Conservation (phyloP, 2,329 filamentous ascomycete genomes). For the Sporothrix pallida region DNA sequence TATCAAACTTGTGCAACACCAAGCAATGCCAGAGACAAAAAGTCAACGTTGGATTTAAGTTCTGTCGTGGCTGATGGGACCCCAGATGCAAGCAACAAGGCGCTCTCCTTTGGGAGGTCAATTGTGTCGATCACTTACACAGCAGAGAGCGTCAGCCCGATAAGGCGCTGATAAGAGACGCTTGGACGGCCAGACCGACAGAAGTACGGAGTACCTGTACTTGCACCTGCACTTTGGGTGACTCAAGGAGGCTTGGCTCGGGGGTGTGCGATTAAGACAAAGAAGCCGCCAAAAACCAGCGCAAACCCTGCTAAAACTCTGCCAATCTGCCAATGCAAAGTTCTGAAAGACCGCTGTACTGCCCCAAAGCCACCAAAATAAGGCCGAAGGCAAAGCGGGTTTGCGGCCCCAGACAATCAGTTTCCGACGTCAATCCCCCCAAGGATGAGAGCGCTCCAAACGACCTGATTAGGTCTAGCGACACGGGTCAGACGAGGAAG, state of each 20-base stretch:
- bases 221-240: background rate
- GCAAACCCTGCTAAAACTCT: background rate
- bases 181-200: slow-evolving; percentile 2
- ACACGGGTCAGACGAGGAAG: background rate
- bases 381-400: background rate
- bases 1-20: background rate
- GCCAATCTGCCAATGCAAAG: background rate
- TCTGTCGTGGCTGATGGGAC: background rate
- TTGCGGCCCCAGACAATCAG: slow-evolving; percentile 10
- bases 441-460: background rate
- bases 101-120: background rate
- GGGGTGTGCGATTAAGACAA: slow-evolving; percentile 11
- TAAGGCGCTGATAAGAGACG: background rate
- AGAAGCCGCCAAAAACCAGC: background rate
- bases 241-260: background rate
- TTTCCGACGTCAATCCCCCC: background rate
- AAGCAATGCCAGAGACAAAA: background rate
- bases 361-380: background rate
- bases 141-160: background rate
- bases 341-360: background rate
- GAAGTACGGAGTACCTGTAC: slow-evolving; percentile 17
- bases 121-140: background rate
- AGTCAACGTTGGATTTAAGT: slow-evolving; percentile 5
- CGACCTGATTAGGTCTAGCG: background rate
- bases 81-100: slow-evolving; percentile 14